Percentiles rank a stretch among this genome's conserved stretches.
These are phyloP conservation scores for Penicillium verrucosum DNA, from an alignment of 2,329 filamentous ascomycete species.

Conservation along the genomic window DNA sequence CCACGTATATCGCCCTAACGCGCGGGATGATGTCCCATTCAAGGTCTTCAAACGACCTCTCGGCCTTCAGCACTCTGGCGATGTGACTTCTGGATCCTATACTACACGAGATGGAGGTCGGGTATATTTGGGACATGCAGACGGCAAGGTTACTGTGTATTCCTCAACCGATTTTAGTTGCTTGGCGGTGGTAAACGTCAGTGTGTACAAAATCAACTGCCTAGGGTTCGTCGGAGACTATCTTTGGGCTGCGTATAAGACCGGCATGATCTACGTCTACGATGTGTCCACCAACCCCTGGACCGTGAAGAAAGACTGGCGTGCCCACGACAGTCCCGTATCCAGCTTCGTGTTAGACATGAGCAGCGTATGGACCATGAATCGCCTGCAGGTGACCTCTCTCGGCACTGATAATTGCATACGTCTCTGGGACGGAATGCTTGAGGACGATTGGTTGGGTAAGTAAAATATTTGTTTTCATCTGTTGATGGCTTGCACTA, in stretches of 20 bases:
- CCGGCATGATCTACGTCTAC: slow-evolving; percentile 89
- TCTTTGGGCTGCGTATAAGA: slow-evolving; percentile 93
- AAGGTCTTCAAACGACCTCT: slow-evolving; percentile 72
- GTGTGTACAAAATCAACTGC: slow-evolving; percentile 91
- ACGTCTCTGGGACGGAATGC: slow-evolving; percentile 83
- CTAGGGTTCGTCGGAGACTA: slow-evolving; percentile 75
- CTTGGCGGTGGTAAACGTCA: slow-evolving; percentile 77
- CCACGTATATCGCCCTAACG: slow-evolving; percentile 73
- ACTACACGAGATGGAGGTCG: slow-evolving; percentile 71
- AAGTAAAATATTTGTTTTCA: slow-evolving; percentile 22
- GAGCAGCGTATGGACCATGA: slow-evolving; percentile 79
- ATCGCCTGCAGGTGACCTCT: slow-evolving; percentile 79
- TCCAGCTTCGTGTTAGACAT: slow-evolving; percentile 73
- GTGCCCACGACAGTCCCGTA: slow-evolving; percentile 80
- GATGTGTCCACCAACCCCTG: slow-evolving; percentile 80
- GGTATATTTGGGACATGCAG: slow-evolving; percentile 85
- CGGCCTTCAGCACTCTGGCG: slow-evolving; percentile 69
- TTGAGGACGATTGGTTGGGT: slow-evolving; percentile 91
- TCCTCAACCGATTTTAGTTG: slow-evolving; percentile 73
- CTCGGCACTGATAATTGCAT: slow-evolving; percentile 83
- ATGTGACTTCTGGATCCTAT: slow-evolving; percentile 79
- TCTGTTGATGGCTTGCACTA: slow-evolving; percentile 8
- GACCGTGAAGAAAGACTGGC: slow-evolving; percentile 91
- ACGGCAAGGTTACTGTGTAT: slow-evolving; percentile 95
- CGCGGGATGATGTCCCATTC: slow-evolving; percentile 66